Percentiles rank a stretch among this genome's conserved stretches.
Evolutionary conservation across 192 early-diverging fungal genomes (phyloP).

Genomic region (Umbelopsis sp.): DNA sequence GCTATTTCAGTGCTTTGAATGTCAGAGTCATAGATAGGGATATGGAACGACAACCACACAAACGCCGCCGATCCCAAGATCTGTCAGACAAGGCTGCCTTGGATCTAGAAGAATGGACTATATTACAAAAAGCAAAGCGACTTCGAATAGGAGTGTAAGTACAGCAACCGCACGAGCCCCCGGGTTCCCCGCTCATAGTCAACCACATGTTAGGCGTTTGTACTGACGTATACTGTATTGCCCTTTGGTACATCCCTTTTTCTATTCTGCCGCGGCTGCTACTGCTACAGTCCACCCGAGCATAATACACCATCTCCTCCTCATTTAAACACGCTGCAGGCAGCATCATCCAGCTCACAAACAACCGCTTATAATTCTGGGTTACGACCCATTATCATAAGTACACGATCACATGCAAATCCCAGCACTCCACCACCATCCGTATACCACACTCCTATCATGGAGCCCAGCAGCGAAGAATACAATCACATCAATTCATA

Average conservation of each 20-base stretch:
- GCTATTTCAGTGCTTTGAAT: constrained; percentile 1
- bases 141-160: constrained; percentile 11
- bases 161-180: neutral
- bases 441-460: neutral
- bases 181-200: no score
- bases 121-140: constrained; percentile 14
- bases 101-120: constrained; percentile 4
- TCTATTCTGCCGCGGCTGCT: neutral
- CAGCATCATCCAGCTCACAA: neutral
- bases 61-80: constrained; percentile 13
- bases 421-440: neutral
- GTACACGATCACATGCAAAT: neutral
- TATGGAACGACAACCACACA: constrained; percentile 12
- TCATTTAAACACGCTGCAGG: neutral
- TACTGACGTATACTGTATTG: neutral
- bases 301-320: neutral
- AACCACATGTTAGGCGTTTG: no score
- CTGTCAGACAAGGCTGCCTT: neutral
- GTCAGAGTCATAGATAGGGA: constrained; percentile 7
- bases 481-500: constrained; percentile 32
- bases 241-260: neutral
- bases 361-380: neutral
- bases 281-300: neutral
- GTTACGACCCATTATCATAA: constrained; percentile 1
- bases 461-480: neutral